Percentiles rank a stretch among this genome's conserved stretches.
Conservation (phyloP, 108 stramenopile genomes). For the Licmophora abbreviata region DNA sequence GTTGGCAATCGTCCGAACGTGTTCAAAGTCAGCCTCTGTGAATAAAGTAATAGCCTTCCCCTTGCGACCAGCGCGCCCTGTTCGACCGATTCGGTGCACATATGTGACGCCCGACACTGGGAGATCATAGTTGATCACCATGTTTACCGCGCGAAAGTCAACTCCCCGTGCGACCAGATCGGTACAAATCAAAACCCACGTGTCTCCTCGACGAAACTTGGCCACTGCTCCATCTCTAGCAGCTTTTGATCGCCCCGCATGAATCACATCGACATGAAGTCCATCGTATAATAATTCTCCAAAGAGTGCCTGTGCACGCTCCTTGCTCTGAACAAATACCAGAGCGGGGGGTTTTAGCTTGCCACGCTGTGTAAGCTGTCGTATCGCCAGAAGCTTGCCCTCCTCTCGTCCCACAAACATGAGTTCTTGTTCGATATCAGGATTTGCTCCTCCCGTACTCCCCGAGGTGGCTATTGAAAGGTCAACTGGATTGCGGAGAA, state of each 20-base stretch:
- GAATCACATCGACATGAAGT: slow-evolving; percentile 90
- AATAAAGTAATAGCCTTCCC: slow-evolving; percentile 96
- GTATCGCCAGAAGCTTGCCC: slow-evolving; percentile 93
- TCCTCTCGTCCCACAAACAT: slow-evolving; percentile 97
- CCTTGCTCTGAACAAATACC: slow-evolving; percentile 92
- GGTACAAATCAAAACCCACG: slow-evolving; percentile 97
- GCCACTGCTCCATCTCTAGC: slow-evolving; percentile 88
- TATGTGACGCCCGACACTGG: slow-evolving; percentile 86
- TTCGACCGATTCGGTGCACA: slow-evolving; percentile 96
- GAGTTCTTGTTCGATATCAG: slow-evolving; percentile 82
- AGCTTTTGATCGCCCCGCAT: slow-evolving; percentile 76
- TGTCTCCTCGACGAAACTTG: slow-evolving; percentile 90
- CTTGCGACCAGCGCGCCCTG: slow-evolving; percentile 86
- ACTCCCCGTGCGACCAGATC: slow-evolving; percentile 97
- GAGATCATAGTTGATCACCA: slow-evolving; percentile 97
- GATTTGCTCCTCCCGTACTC: slow-evolving; percentile 63
- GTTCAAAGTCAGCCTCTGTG: slow-evolving; percentile 86
- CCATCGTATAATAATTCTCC: slow-evolving; percentile 92
- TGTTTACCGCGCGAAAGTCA: slow-evolving; percentile 94
- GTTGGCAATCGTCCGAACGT: slow-evolving; percentile 89
- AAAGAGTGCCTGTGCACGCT: slow-evolving; percentile 92
- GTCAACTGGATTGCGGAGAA: slow-evolving; percentile 89
- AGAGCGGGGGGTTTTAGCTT: slow-evolving; percentile 72
- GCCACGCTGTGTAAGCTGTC: slow-evolving; percentile 72
- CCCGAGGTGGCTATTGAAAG: slow-evolving; percentile 59